Conservation (phyloP, 2,329 filamentous ascomycete species). For the Paracamarosporium sp. region DNA sequence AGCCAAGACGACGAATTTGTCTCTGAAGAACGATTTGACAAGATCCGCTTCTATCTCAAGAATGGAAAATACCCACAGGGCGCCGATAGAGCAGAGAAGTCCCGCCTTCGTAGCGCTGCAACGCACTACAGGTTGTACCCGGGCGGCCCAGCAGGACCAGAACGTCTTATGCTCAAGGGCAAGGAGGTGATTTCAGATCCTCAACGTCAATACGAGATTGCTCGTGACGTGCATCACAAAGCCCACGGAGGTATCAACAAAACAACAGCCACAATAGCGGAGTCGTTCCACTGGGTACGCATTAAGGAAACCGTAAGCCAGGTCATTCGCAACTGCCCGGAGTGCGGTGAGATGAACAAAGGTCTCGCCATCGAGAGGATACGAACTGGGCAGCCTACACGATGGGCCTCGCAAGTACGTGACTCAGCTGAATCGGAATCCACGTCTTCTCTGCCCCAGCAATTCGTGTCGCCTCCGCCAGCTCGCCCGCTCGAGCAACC, state of each 20-base stretch:
- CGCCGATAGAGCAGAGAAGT: conserved; percentile 94
- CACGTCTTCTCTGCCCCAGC: conserved; percentile 3
- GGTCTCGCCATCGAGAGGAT: conserved; percentile 23
- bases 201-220: conserved; percentile 88
- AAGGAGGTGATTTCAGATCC: conserved; percentile 96
- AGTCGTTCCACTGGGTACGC: conserved; percentile 95
- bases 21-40: conserved; percentile 96
- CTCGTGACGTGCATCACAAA: conserved; percentile 74
- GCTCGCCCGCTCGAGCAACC: conserved; percentile 19
- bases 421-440: background rate
- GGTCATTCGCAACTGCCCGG: conserved; percentile 87
- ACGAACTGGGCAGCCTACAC: conserved; percentile 7
- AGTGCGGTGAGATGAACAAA: conserved; percentile 76
- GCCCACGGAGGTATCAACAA: conserved; percentile 97
- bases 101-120: conserved; percentile 87
- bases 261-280: conserved; percentile 91
- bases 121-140: conserved; percentile 88
- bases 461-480: conserved; percentile 50
- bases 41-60: conserved; percentile 97
- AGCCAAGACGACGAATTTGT: conserved; percentile 78
- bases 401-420: conserved; percentile 8
- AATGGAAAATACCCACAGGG: conserved; percentile 91
- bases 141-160: conserved; percentile 50
- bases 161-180: conserved; percentile 91
- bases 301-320: conserved; percentile 98